Evolutionary conservation across 257 asterid species (phyloP).

Genomic region (Capsicum baccatum): DNA sequence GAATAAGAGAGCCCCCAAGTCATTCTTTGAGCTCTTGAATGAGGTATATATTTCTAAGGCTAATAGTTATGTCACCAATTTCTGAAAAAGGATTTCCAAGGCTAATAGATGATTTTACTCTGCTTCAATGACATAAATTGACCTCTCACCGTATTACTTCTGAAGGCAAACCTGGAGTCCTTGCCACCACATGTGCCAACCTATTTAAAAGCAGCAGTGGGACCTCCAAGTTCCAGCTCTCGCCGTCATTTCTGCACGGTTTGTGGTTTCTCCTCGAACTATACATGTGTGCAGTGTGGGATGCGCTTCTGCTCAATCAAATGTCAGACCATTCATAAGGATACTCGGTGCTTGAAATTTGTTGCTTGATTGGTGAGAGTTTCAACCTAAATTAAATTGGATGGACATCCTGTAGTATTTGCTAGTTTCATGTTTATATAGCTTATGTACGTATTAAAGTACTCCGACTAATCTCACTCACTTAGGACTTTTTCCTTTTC

Average conservation of each 20-base stretch:
- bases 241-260: slow-evolving; percentile 93
- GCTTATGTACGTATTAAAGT: not conserved
- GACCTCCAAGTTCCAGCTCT: slow-evolving; percentile 86
- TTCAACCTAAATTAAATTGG: not conserved
- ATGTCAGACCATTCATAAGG: slow-evolving; percentile 86
- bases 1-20: slow-evolving; percentile 87
- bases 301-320: slow-evolving; percentile 86
- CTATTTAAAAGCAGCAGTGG: slow-evolving; percentile 89
- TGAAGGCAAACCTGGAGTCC: slow-evolving; percentile 83
- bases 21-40: slow-evolving; percentile 88
- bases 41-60: slow-evolving; percentile 55
- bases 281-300: slow-evolving; percentile 89
- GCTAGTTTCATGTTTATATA: not conserved
- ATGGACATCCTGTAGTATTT: not conserved
- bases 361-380: slow-evolving; percentile 62
- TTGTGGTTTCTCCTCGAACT: slow-evolving; percentile 80
- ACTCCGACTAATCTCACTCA: not conserved
- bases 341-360: slow-evolving; percentile 92
- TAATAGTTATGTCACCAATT: no score
- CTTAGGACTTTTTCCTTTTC: not conserved
- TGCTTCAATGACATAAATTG: slow-evolving; percentile 22
- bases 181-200: slow-evolving; percentile 88
- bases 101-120: not conserved
- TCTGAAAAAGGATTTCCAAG: not conserved
- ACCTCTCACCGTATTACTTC: slow-evolving; percentile 19